Percentiles rank a stretch among this genome's conserved stretches.
Evolutionary conservation across 495 filamentous ascomycete species (phyloP).

Genomic region (Geopyxis carbonaria): DNA sequence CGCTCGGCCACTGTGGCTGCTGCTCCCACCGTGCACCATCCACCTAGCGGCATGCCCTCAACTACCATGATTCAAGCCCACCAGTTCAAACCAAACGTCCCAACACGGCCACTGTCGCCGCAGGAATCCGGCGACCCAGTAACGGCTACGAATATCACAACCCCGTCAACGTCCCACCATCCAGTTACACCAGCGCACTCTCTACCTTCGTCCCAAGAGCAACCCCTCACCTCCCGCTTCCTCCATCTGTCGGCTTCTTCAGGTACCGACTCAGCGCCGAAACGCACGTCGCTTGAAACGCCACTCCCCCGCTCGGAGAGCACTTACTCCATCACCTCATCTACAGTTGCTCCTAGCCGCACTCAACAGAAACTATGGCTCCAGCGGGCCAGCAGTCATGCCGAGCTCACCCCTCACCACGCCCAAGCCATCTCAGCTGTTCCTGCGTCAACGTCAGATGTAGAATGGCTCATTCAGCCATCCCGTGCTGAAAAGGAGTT

Average conservation of each 20-base stretch:
- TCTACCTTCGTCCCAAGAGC: conserved; percentile 19
- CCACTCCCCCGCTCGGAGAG: conserved; percentile 2
- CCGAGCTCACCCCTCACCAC: conserved; percentile 29
- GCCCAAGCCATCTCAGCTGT: too few species aligned
- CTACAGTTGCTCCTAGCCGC: conserved; percentile 28
- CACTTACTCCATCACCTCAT: conserved; percentile 4
- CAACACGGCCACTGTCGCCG: conserved; percentile 8
- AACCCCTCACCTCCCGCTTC: conserved; percentile 22
- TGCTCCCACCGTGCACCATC: conserved; percentile 7
- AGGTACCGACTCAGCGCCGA: conserved; percentile 1
- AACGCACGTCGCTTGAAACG: background rate
- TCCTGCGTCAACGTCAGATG: too few species aligned
- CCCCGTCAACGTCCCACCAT: conserved; percentile 13
- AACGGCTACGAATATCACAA: too few species aligned
- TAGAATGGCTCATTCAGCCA: conserved; percentile 1
- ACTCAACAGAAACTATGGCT: conserved; percentile 59
- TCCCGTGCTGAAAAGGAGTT: conserved; percentile 37
- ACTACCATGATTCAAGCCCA: too few species aligned
- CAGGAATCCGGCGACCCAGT: too few species aligned
- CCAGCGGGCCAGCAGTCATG: conserved; percentile 44
- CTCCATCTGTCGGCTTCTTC: conserved; percentile 18
- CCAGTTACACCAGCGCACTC: conserved; percentile 17
- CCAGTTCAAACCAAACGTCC: conserved; percentile 17
- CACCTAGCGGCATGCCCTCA: conserved; percentile 15
- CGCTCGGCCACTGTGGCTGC: background rate